phyloP scores from a whole-genome alignment of 345 rosid species.

The Hypericum perforatum region DNA sequence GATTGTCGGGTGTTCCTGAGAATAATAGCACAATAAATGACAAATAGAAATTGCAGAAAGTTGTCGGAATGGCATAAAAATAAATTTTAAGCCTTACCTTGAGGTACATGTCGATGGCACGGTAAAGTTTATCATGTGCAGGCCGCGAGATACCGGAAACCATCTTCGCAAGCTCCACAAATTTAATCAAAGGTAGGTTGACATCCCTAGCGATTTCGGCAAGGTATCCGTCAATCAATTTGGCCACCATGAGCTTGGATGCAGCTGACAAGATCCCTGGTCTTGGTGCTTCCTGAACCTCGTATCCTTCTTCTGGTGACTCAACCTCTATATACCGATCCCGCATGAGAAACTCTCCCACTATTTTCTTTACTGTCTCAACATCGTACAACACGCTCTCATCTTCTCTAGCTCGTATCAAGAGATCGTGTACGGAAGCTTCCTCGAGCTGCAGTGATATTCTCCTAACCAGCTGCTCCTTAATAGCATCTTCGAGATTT shows the following conservation, averaged over 20 bases:
- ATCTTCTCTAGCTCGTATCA: conserved; percentile 46
- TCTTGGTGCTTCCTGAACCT: conserved; percentile 31
- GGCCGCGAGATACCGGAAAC: conserved; percentile 57
- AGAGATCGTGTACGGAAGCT: conserved; percentile 56
- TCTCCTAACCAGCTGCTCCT: conserved; percentile 38
- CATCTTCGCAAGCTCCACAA: conserved; percentile 58
- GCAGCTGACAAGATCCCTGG: conserved; percentile 67
- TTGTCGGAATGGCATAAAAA: not conserved
- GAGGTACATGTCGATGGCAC: conserved; percentile 73
- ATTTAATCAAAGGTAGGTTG: conserved; percentile 40
- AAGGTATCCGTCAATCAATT: conserved; percentile 66
- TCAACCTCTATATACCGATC: conserved; percentile 40
- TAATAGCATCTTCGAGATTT: conserved; percentile 36
- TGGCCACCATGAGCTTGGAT: conserved; percentile 76
- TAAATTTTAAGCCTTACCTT: conserved; percentile 33
- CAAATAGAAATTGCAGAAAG: not conserved
- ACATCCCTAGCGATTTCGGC: conserved; percentile 70
- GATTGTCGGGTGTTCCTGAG: conserved; percentile 66
- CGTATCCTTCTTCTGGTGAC: conserved; percentile 21
- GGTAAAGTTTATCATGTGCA: conserved; percentile 72
- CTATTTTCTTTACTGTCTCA: conserved; percentile 44
- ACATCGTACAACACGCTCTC: conserved; percentile 47
- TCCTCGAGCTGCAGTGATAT: conserved; percentile 73
- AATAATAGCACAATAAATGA: not conserved
- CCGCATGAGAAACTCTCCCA: conserved; percentile 49